phyloP scores from a whole-genome alignment of 2,329 filamentous ascomycete genomes.

The Pseudogymnoascus sp. region DNA sequence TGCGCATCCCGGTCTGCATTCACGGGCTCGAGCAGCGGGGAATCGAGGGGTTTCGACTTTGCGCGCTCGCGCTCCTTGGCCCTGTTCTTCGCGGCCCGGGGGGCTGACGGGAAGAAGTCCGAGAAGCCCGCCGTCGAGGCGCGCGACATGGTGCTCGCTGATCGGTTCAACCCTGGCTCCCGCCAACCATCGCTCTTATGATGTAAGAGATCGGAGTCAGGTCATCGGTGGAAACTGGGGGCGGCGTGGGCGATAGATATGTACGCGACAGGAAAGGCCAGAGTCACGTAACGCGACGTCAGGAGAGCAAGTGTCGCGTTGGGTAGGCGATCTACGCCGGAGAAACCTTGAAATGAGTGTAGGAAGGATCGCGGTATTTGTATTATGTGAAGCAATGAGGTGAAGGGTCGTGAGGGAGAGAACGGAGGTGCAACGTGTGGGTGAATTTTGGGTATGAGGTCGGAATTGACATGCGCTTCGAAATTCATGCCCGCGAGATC shows the following conservation, averaged over 20 bases:
- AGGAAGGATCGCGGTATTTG: not conserved
- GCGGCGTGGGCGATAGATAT: not conserved
- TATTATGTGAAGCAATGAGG: not conserved
- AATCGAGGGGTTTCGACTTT: slow-evolving; percentile 35
- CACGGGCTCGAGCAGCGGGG: slow-evolving; percentile 27
- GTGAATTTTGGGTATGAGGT: not conserved
- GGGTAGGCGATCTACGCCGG: slow-evolving; percentile 4
- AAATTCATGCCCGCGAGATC: slow-evolving; percentile 11
- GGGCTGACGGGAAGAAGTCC: slow-evolving; percentile 78
- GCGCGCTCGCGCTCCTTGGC: slow-evolving; percentile 57
- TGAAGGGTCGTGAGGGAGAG: not conserved
- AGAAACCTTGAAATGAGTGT: slow-evolving; percentile 1
- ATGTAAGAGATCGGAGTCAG: slow-evolving; percentile 1
- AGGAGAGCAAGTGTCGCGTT: not conserved
- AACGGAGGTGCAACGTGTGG: not conserved
- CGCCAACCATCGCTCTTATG: slow-evolving; percentile 12
- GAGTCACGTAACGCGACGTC: slow-evolving; percentile 11
- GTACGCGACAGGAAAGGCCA: slow-evolving; percentile 8
- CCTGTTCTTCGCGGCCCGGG: slow-evolving; percentile 48
- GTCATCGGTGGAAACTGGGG: not conserved
- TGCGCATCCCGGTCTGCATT: slow-evolving; percentile 33
- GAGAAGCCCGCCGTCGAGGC: slow-evolving; percentile 70
- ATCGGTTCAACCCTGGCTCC: slow-evolving; percentile 9
- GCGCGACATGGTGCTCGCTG: slow-evolving; percentile 62
- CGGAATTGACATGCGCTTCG: slow-evolving; percentile 8